A percentile compares a stretch with the other conserved stretches of the same genome.
Conservation (phyloP, 257 asterid genomes). For the Handroanthus guayacan region DNA sequence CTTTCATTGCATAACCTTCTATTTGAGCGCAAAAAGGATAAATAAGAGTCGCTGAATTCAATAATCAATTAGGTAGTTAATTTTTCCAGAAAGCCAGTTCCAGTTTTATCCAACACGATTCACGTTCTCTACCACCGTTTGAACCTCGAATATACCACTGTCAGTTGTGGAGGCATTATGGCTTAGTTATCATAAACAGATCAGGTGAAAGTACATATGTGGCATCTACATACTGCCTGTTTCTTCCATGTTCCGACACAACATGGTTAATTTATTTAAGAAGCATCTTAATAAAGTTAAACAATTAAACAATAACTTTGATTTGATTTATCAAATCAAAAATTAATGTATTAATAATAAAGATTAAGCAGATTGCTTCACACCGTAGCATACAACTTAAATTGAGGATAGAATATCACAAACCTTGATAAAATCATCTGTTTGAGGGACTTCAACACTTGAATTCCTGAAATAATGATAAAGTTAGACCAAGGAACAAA, state of each 20-base stretch:
- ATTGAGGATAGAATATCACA: constrained; percentile 27
- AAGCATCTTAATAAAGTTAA: neutral
- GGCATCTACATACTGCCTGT: neutral
- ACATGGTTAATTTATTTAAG: neutral
- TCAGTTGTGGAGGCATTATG: too few species aligned
- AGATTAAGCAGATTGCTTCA: neutral
- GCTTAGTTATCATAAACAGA: too few species aligned
- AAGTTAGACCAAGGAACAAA: constrained; percentile 32
- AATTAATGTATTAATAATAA: neutral
- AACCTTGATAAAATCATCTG: constrained; percentile 67
- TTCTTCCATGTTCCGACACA: neutral
- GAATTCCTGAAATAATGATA: constrained; percentile 65
- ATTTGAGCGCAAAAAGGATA: neutral
- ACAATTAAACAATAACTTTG: neutral
- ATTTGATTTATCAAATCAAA: neutral
- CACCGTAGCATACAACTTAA: neutral
- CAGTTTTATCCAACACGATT: too few species aligned
- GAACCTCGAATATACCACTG: neutral
- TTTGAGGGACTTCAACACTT: constrained; percentile 55
- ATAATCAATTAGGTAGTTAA: neutral
- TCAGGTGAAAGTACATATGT: too few species aligned
- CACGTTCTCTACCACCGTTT: neutral
- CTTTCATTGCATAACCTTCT: neutral
- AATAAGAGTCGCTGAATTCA: neutral
- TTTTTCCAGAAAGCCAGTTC: too few species aligned